Percentiles rank a stretch among this genome's conserved stretches.
Evolutionary conservation across 108 stramenopile species (phyloP).

Genomic region (Discostella stelligeroides): DNA sequence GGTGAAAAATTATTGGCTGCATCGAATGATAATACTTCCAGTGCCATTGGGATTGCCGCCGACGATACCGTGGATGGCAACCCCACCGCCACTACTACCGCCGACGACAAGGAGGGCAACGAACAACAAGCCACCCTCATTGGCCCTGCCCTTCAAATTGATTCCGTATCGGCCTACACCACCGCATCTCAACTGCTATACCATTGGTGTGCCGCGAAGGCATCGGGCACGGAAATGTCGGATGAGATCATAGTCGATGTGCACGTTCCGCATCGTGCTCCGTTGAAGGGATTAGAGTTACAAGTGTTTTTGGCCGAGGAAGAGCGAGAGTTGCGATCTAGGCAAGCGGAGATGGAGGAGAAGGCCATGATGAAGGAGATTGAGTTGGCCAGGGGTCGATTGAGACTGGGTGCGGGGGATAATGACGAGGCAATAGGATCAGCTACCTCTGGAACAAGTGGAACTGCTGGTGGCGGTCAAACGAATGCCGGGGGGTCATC

Average conservation of each 20-base stretch:
- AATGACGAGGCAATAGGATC: background rate
- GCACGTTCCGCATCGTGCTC: slow-evolving; percentile 64
- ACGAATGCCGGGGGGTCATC: background rate
- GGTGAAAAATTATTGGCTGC: background rate
- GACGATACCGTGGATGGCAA: slow-evolving; percentile 5
- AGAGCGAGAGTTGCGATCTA: slow-evolving; percentile 56
- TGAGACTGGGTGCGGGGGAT: slow-evolving; percentile 75
- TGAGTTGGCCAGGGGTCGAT: slow-evolving; percentile 77
- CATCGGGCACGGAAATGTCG: slow-evolving; percentile 82
- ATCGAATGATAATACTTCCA: background rate
- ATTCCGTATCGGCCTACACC: slow-evolving; percentile 55
- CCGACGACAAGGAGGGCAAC: slow-evolving; percentile 14
- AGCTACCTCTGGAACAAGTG: slow-evolving; percentile 18
- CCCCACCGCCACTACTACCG: background rate
- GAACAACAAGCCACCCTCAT: slow-evolving; percentile 43
- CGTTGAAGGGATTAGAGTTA: slow-evolving; percentile 70
- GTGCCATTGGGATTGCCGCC: slow-evolving; percentile 6
- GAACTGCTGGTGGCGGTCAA: background rate
- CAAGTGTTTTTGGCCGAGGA: slow-evolving; percentile 72
- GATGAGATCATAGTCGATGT: slow-evolving; percentile 80
- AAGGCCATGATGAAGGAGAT: slow-evolving; percentile 85
- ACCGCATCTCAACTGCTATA: slow-evolving; percentile 76
- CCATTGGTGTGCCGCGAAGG: slow-evolving; percentile 82
- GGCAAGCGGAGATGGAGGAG: slow-evolving; percentile 63
- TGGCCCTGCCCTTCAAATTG: slow-evolving; percentile 49